Evolutionary conservation across 148 eudicot species (phyloP).

Genomic region (Rhododendron williamsianum): DNA sequence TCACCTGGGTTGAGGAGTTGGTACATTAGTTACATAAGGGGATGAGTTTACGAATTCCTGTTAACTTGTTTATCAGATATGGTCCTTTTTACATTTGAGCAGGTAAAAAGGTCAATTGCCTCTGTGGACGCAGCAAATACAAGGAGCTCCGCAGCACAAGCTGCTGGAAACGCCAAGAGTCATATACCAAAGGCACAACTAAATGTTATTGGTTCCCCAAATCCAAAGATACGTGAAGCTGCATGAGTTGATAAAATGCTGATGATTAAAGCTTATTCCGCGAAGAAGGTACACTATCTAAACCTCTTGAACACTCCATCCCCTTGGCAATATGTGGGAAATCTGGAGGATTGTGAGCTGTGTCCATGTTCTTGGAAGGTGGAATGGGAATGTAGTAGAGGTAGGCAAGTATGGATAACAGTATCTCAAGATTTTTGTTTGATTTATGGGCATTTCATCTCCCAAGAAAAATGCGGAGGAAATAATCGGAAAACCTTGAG

Average conservation of each 20-base stretch:
- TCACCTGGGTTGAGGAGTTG: neutral
- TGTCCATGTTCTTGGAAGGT: neutral
- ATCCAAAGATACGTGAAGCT: slow-evolving; percentile 30
- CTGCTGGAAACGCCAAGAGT: slow-evolving; percentile 48
- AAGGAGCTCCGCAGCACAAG: slow-evolving; percentile 46
- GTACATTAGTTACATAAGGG: neutral
- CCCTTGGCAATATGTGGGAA: neutral
- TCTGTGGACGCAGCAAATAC: slow-evolving; percentile 35
- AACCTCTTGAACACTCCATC: neutral
- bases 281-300: neutral
- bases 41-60: neutral
- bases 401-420: neutral
- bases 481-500: neutral
- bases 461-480: neutral
- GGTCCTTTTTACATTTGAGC: slow-evolving; percentile 12
- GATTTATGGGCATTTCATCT: neutral
- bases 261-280: neutral
- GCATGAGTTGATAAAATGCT: slow-evolving; percentile 12
- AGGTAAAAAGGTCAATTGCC: slow-evolving; percentile 58
- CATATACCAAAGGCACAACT: slow-evolving; percentile 48
- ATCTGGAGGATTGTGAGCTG: neutral
- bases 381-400: neutral
- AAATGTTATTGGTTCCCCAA: slow-evolving; percentile 46
- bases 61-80: neutral
- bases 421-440: neutral